phyloP scores from a whole-genome alignment of 108 stramenopile genomes.

The Discostella stelligeroides region DNA sequence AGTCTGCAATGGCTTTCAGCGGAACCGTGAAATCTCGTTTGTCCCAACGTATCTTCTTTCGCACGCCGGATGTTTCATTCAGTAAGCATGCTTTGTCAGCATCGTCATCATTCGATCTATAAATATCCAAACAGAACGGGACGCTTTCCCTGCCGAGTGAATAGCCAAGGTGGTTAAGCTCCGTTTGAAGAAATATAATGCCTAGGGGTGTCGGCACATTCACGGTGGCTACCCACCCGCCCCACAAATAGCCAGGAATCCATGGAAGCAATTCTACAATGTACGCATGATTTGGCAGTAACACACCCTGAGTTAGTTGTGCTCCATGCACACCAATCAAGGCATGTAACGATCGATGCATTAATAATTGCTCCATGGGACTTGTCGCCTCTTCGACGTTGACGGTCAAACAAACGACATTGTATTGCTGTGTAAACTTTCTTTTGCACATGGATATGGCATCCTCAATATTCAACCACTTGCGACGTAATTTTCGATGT shows the following conservation, averaged over 20 bases:
- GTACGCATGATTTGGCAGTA: constrained; percentile 23
- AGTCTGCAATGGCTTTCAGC: constrained; percentile 4
- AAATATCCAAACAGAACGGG: constrained; percentile 25
- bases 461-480: constrained; percentile 47
- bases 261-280: constrained; percentile 45
- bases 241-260: constrained; percentile 21
- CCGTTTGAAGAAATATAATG: constrained; percentile 5
- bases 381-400: constrained; percentile 39
- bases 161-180: constrained; percentile 7
- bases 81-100: constrained; percentile 14
- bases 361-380: constrained; percentile 33
- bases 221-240: constrained; percentile 20
- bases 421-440: constrained; percentile 19
- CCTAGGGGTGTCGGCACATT: constrained; percentile 32
- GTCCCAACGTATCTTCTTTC: constrained; percentile 29
- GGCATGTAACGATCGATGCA: constrained; percentile 38
- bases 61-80: constrained; percentile 19
- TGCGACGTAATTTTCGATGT: constrained; percentile 27
- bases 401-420: constrained; percentile 22
- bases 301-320: constrained; percentile 40
- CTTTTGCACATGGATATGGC: constrained; percentile 25
- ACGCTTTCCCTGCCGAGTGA: constrained; percentile 17
- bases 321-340: constrained; percentile 45
- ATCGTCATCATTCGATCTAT: constrained; percentile 20
- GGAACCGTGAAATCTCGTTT: constrained; percentile 25